A percentile compares a stretch with the other conserved stretches of the same genome.
Conservation (phyloP, 2,329 filamentous ascomycete genomes). For the Alternaria solani region DNA sequence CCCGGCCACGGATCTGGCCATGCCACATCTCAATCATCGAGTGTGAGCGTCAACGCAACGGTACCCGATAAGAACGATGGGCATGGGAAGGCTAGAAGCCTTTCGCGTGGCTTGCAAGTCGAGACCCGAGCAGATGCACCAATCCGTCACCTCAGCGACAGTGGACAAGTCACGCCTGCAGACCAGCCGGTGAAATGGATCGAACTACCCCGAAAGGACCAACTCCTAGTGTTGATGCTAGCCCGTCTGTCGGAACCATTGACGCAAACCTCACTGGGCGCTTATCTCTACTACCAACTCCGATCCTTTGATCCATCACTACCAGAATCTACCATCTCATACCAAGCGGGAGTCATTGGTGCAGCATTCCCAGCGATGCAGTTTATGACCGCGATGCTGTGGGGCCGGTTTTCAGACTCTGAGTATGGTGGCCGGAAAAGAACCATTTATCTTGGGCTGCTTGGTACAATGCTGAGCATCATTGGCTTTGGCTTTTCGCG, state of each 20-base stretch:
- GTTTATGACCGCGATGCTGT: conserved; percentile 82
- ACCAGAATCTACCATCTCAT: conserved; percentile 71
- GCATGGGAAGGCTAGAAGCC: background rate
- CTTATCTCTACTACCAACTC: conserved; percentile 91
- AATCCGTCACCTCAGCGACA: conserved; percentile 30
- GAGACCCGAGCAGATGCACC: conserved; percentile 31
- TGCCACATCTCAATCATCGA: background rate
- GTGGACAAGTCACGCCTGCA: conserved; percentile 31
- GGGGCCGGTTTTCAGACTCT: conserved; percentile 76
- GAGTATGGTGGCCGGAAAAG: conserved; percentile 73
- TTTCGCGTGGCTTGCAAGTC: conserved; percentile 28
- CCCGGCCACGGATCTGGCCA: background rate
- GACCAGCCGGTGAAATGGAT: conserved; percentile 70
- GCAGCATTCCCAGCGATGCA: conserved; percentile 84
- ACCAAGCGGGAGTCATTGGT: conserved; percentile 78
- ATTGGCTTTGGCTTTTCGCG: conserved; percentile 74
- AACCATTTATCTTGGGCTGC: conserved; percentile 78
- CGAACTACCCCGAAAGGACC: conserved; percentile 77
- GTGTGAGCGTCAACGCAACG: background rate
- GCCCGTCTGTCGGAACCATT: conserved; percentile 83
- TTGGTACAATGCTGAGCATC: conserved; percentile 72
- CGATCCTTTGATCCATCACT: conserved; percentile 73
- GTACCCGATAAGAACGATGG: background rate
- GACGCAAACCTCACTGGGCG: conserved; percentile 69
- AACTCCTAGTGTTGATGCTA: conserved; percentile 79